Conservation (phyloP, 2,329 filamentous ascomycete species). For the Alternaria infectoria region DNA sequence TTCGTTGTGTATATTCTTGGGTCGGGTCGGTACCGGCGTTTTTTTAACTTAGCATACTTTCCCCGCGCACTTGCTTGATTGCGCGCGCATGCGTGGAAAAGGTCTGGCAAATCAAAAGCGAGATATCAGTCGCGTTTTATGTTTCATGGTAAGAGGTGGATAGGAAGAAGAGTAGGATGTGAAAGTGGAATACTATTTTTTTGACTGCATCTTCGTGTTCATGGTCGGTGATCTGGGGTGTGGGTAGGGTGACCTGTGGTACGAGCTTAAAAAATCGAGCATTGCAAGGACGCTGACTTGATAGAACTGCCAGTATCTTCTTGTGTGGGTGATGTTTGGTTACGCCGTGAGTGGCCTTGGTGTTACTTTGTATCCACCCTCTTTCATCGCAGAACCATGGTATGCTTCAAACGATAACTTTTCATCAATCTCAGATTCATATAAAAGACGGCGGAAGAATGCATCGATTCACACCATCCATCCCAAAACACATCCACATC, state of each 20-base stretch:
- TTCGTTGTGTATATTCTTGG: conserved; percentile 30
- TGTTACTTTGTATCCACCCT: not conserved
- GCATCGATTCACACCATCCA: rapidly evolving
- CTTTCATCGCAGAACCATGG: not conserved
- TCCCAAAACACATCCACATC: not conserved
- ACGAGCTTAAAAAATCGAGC: rapidly evolving
- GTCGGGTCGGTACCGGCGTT: conserved; percentile 25
- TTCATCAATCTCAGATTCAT: not conserved
- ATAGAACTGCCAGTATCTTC: not conserved
- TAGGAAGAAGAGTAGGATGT: not conserved
- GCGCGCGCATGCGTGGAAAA: no score
- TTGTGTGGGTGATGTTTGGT: not conserved
- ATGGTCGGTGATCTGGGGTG: not conserved
- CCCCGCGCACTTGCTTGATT: no score
- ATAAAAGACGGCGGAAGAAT: not conserved
- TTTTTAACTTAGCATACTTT: not conserved
- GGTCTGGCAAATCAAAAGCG: no score
- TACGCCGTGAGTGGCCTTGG: rapidly evolving
- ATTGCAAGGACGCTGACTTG: not conserved
- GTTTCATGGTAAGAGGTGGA: not conserved
- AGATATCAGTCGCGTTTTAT: conserved; percentile 4
- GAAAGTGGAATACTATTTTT: not conserved
- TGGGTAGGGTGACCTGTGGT: not conserved
- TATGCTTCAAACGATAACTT: not conserved
- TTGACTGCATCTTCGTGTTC: not conserved